A percentile compares a stretch with the other conserved stretches of the same genome.
These are phyloP conservation scores for Limtongia smithiae DNA, from an alignment of 805 yeast species.

Conservation along the genomic window DNA sequence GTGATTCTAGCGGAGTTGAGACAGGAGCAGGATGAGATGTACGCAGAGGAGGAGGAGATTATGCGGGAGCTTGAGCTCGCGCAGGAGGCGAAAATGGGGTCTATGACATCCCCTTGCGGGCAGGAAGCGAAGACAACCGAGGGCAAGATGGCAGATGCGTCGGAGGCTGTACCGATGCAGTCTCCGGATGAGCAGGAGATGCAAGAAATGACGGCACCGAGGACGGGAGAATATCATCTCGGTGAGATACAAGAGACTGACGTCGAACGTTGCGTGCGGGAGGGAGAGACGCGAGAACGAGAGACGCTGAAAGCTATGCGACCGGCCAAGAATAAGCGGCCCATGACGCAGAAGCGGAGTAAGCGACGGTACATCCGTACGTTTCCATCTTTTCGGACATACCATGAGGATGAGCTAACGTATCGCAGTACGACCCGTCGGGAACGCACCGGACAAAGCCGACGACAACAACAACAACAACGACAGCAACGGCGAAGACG, in stretches of 20 bases:
- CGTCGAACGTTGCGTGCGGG: slow-evolving; percentile 1
- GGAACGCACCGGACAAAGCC: background rate
- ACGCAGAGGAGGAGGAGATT: slow-evolving; percentile 22
- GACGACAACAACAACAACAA: background rate
- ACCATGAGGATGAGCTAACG: background rate
- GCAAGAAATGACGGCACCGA: background rate
- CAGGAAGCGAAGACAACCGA: no score
- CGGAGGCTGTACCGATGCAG: no score
- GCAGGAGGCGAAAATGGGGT: no score
- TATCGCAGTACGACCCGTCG: slow-evolving; percentile 1
- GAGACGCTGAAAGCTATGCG: background rate
- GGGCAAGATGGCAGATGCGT: no score
- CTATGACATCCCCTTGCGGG: no score
- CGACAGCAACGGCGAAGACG: background rate
- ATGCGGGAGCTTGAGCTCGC: slow-evolving; percentile 24
- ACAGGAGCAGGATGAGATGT: slow-evolving; percentile 17
- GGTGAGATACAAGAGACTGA: slow-evolving; percentile 23
- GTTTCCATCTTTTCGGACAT: background rate
- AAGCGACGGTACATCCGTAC: slow-evolving; percentile 9
- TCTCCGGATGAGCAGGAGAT: background rate
- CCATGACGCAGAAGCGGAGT: slow-evolving; percentile 19
- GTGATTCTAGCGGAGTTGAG: slow-evolving; percentile 21
- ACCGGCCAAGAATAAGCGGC: slow-evolving; percentile 3
- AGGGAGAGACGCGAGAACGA: slow-evolving; percentile 1
- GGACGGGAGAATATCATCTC: slow-evolving; percentile 11